Conservation (phyloP, 176 grass and related monocot species). For the Musa itinerans region DNA sequence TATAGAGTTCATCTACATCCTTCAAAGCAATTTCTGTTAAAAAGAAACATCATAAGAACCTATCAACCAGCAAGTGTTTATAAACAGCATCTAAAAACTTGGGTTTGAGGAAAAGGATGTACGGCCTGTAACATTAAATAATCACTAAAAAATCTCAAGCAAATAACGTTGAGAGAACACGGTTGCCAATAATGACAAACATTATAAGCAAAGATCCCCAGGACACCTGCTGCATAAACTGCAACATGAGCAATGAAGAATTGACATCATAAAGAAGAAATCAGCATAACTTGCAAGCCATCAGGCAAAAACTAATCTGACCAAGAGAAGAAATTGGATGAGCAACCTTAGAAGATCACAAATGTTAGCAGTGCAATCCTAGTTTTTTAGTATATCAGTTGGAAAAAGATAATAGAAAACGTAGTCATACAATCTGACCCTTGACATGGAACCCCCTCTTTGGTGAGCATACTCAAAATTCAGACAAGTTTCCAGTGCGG, state of each 20-base stretch:
- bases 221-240: too few species aligned
- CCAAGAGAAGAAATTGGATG: neutral
- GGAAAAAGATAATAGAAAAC: neutral
- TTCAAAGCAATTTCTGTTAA: neutral
- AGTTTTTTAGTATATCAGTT: neutral
- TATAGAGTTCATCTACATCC: neutral
- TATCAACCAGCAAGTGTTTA: neutral
- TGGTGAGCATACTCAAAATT: too few species aligned
- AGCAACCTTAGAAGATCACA: neutral
- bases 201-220: too few species aligned
- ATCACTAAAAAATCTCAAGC: too few species aligned
- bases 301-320: neutral
- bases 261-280: too few species aligned
- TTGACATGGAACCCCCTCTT: neutral
- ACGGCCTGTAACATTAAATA: too few species aligned
- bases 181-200: too few species aligned
- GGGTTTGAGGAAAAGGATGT: neutral
- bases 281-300: neutral
- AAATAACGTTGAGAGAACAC: too few species aligned
- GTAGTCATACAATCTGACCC: neutral
- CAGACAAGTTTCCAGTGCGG: too few species aligned
- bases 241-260: too few species aligned
- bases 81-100: neutral
- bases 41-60: neutral
- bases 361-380: neutral